Evolutionary conservation across 305 asterid species (phyloP).

Genomic region (Solanum hybrid): DNA sequence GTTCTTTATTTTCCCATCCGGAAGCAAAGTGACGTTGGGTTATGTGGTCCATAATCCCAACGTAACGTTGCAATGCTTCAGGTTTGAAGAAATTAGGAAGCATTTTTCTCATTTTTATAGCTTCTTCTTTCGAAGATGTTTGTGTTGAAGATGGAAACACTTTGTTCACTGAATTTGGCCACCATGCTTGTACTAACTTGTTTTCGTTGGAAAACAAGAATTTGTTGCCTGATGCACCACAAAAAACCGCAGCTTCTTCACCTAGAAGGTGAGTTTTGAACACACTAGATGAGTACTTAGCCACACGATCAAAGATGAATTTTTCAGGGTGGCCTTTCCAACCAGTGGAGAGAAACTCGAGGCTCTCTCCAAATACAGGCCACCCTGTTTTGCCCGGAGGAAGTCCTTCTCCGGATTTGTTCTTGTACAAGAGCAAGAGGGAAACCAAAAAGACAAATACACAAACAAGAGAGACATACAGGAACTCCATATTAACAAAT

Average conservation of each 20-base stretch:
- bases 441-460: slow-evolving; percentile 23
- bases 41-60: slow-evolving; percentile 62
- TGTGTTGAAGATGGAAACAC: slow-evolving; percentile 54
- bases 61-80: slow-evolving; percentile 56
- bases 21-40: slow-evolving; percentile 48
- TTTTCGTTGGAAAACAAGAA: slow-evolving; percentile 64
- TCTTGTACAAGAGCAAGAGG: slow-evolving; percentile 38
- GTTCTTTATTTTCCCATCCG: slow-evolving; percentile 43
- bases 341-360: slow-evolving; percentile 61
- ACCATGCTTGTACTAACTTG: slow-evolving; percentile 63
- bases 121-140: slow-evolving; percentile 49
- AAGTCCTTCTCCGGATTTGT: slow-evolving; percentile 14
- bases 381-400: slow-evolving; percentile 74
- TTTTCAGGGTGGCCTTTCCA: slow-evolving; percentile 80
- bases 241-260: slow-evolving; percentile 42
- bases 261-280: slow-evolving; percentile 60
- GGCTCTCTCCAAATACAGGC: slow-evolving; percentile 72
- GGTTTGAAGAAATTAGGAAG: slow-evolving; percentile 57
- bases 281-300: slow-evolving; percentile 43
- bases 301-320: slow-evolving; percentile 54
- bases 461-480: slow-evolving; percentile 37
- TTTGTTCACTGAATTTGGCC: slow-evolving; percentile 60
- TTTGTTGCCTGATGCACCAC: slow-evolving; percentile 53
- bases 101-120: slow-evolving; percentile 59
- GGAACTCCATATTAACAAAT: slow-evolving; percentile 30